Conservation (phyloP, 2,329 filamentous ascomycete genomes). For the Aspergillus awamori region DNA sequence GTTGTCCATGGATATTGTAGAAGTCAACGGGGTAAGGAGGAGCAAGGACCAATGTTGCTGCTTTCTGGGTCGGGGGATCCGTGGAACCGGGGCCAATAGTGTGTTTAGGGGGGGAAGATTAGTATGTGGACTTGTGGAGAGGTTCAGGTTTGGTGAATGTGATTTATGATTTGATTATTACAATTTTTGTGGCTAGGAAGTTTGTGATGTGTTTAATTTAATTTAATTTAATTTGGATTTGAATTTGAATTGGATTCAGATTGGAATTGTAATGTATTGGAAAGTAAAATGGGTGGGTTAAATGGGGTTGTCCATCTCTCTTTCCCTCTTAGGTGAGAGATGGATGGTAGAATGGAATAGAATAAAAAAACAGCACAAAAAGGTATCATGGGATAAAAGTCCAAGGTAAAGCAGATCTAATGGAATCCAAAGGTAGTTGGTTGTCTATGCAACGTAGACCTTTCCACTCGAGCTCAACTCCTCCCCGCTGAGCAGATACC, state of each 20-base stretch:
- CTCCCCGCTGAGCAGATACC: constrained; percentile 34
- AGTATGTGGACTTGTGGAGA: background rate
- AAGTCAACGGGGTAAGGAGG: background rate
- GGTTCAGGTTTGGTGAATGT: background rate
- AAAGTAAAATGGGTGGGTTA: no score
- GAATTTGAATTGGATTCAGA: background rate
- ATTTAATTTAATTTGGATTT: background rate
- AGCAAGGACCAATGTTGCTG: background rate
- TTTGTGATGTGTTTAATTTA: background rate
- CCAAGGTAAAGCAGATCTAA: background rate
- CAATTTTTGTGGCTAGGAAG: background rate
- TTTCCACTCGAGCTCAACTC: constrained; percentile 34
- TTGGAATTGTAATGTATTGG: no score
- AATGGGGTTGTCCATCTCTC: no score
- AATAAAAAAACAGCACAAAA: background rate
- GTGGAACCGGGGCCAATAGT: background rate
- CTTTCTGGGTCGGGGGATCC: background rate
- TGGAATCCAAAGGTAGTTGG: background rate
- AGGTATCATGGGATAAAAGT: background rate
- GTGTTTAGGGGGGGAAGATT: background rate
- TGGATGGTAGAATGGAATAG: background rate
- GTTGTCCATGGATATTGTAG: no score
- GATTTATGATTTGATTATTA: background rate
- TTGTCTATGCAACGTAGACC: constrained; percentile 27
- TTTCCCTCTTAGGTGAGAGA: no score